Base-by-base conservation (phyloP, 306 rosid species). In the Castanospermum australe region DNA sequence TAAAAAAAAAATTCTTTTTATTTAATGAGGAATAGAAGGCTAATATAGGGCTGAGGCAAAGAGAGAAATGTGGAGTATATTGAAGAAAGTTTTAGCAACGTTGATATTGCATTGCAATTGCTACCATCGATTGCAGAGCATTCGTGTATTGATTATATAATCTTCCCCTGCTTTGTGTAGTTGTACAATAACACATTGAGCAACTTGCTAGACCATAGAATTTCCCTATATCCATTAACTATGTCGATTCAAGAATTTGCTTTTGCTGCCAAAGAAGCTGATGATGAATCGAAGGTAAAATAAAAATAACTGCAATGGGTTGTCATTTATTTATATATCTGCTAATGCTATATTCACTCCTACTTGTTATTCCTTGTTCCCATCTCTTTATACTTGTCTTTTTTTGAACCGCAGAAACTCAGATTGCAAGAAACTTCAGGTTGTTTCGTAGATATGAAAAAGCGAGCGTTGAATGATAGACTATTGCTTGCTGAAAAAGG, bases 401-500 rank as follows among this genome's bases (percentile, higher is more conserved):
- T 63, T 83, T 39, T 74, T 61, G 55, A 78, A 54, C n/a, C 69
- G 77, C 89, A 91, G 96, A 79, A 74, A 35, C 86, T 86, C 61
- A 80, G 83, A 67, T 71, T 77, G 68, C 77, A 85, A 81, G 89
- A 85, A 57, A 73, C 75, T 48, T 65, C 79, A 4, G 80, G 83
- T 10, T 82, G 78, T 50, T 71, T 61, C 6, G 67, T 73, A 52
- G 65, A 75, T 4, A 54, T 84, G 71, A 87, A 86, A 81, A 89
- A 38, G 65, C 87, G 97, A 71, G 90, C 91, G 71, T 48, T 91
- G 71, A 91, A 89, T 33, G 97, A 91, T 51, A 91, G 92, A 77
- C 81, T 91, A 36, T 88, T 91, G 88, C 90, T 88, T 28, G 88
- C 92, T 0, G 97, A 91, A 82, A 86, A 88, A 79, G 94, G 92